Evolutionary conservation across 2,329 filamentous ascomycete species (phyloP).

Genomic region (Periglandula ipomoeae): DNA sequence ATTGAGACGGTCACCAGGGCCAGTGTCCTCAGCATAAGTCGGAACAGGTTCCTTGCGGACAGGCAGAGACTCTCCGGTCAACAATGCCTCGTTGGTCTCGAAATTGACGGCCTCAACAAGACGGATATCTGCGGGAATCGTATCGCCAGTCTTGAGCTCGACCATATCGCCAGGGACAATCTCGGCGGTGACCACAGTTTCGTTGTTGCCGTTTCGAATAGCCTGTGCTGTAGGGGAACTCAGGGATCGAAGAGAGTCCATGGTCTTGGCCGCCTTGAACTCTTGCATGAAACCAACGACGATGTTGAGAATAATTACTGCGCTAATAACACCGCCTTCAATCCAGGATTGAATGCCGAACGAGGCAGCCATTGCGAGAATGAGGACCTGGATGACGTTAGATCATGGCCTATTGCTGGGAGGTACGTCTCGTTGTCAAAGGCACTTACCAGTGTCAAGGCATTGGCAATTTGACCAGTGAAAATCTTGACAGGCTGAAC

Average conservation of each 20-base stretch:
- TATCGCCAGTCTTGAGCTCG: conserved; percentile 45
- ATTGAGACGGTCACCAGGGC: conserved; percentile 50
- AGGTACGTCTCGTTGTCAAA: neutral
- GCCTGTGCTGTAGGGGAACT: conserved; percentile 35
- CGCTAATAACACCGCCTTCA: conserved; percentile 49
- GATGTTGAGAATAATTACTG: conserved; percentile 49
- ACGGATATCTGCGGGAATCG: conserved; percentile 52
- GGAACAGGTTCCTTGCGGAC: conserved; percentile 42
- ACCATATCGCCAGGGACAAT: conserved; percentile 51
- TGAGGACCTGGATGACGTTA: no score
- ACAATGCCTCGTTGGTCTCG: conserved; percentile 56
- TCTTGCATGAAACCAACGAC: conserved; percentile 40
- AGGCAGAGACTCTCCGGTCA: conserved; percentile 56
- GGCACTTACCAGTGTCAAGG: conserved; percentile 51
- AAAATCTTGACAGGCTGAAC: conserved; percentile 56
- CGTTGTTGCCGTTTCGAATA: conserved; percentile 30
- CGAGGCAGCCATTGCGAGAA: conserved; percentile 47
- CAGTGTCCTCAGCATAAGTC: conserved; percentile 32
- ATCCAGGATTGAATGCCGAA: conserved; percentile 51
- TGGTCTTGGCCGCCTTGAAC: conserved; percentile 38
- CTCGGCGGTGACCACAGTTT: conserved; percentile 28
- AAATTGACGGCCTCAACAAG: conserved; percentile 53
- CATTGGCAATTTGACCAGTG: conserved; percentile 57
- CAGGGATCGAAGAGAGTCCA: conserved; percentile 36
- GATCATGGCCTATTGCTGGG: neutral